phyloP scores from a whole-genome alignment of 306 rosid species.

The Cajanus cajan region DNA sequence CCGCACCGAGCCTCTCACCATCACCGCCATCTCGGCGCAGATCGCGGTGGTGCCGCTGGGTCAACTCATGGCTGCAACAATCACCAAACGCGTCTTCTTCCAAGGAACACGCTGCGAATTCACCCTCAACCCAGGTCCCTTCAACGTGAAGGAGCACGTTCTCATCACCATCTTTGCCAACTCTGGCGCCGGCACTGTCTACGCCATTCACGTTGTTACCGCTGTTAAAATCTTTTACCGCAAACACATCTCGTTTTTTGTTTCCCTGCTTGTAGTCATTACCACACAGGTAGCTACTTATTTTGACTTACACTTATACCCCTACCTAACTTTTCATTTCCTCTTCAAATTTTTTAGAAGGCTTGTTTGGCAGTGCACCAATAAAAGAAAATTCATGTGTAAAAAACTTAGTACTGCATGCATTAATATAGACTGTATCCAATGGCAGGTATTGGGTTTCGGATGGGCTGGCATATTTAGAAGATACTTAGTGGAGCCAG shows the following conservation, averaged over 20 bases:
- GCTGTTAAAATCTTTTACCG: slow-evolving; percentile 70
- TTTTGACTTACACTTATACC: background rate
- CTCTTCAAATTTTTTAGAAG: no score
- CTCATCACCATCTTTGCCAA: slow-evolving; percentile 91
- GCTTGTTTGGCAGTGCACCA: no score
- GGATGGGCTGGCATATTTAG: slow-evolving; percentile 98
- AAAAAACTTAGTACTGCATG: background rate
- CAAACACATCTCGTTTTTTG: slow-evolving; percentile 57
- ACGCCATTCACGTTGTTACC: slow-evolving; percentile 85
- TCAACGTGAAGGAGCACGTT: slow-evolving; percentile 91
- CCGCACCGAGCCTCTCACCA: slow-evolving; percentile 75
- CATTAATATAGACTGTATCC: background rate
- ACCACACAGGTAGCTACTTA: slow-evolving; percentile 71
- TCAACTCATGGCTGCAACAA: slow-evolving; percentile 69
- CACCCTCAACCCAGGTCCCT: slow-evolving; percentile 81
- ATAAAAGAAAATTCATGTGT: background rate
- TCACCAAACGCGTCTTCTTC: slow-evolving; percentile 57
- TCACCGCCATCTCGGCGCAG: slow-evolving; percentile 89
- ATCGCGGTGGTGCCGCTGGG: slow-evolving; percentile 92
- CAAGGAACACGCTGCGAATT: slow-evolving; percentile 65
- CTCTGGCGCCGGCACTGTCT: slow-evolving; percentile 91
- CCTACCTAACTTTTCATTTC: background rate
- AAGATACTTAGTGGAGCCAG: slow-evolving; percentile 84
- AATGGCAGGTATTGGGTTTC: slow-evolving; percentile 81
- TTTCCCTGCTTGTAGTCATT: slow-evolving; percentile 66